Evolutionary conservation across 139 green algal species (phyloP), one percentile per base, ranked within the genome.

Genomic region (Klebsormidium nitens): DNA sequence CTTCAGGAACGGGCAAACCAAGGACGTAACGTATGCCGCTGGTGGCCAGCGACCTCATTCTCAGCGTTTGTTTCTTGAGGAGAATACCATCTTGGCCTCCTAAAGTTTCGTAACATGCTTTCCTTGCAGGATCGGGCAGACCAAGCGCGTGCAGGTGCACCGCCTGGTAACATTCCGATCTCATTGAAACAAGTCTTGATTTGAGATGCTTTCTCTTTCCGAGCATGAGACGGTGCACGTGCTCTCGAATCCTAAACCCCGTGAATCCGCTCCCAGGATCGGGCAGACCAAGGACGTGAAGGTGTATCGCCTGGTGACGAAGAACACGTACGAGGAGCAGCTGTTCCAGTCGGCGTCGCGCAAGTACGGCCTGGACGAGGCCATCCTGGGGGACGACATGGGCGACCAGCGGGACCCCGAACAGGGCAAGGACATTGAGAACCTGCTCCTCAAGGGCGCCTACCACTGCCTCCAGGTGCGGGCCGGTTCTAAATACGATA

Each of bases 311-410:
- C 86, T 96, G 11, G 69, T 96, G 56, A 89, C 78, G 46, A 83
- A 84, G 32, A 81, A 87, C 74, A 97, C 91, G 1, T 96, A 97
- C 66, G 92, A 97, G 86, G 69, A 95, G 80, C 62, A 82, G 31
- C 66, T 96, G 29, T 95, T 95, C 52, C 36, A 88, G 38, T 68
- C 52, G 8, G 77, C 84, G 46, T 82, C 67, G 39, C 68, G 81
- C 23, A 96, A 96, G 47, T 72, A 76, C 37, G 89, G 91, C 38
- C 83, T 97, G 36, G 91, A 97, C 65, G 88, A 97, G 73, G 92
- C 91, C 8, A 89, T 97, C 62, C 84, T 96, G 48, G 91, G 91
- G 58, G 60, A 72, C 46, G 71, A 61, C 65, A 71, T 84, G 32
- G 69, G 31, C 6, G 58, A 19, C 37, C 50, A 67, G 76, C 60